Percentiles rank a stretch among this genome's conserved stretches.
These are phyloP conservation scores for Phytopythium oedochilum DNA, from an alignment of 352 stramenopile species.

Conservation along the genomic window DNA sequence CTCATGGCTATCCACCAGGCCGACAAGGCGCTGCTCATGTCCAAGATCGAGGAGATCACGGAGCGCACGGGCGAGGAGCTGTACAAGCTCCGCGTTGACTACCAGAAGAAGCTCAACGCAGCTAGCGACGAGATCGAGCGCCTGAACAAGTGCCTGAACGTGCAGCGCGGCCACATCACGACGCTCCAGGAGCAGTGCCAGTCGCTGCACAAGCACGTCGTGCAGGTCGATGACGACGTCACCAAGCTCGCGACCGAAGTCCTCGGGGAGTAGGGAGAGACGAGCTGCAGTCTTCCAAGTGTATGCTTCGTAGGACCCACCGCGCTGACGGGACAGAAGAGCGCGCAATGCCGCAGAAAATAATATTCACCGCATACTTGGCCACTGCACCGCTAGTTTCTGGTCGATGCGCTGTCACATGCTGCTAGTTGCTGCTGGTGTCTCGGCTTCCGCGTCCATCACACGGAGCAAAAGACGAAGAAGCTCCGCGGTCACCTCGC, in stretches of 20 bases:
- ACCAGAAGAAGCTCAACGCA: conserved; percentile 81
- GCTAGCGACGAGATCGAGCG: conserved; percentile 80
- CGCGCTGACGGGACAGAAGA: background rate
- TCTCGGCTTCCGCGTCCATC: conserved; percentile 25
- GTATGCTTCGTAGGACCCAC: background rate
- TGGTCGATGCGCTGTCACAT: background rate
- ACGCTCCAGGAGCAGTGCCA: conserved; percentile 81
- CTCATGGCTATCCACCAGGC: conserved; percentile 80
- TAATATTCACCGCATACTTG: conserved; percentile 1
- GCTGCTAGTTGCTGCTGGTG: background rate
- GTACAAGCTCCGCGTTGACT: conserved; percentile 70
- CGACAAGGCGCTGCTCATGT: conserved; percentile 68
- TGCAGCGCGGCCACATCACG: conserved; percentile 80
- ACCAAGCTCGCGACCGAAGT: conserved; percentile 81
- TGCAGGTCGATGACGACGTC: conserved; percentile 83
- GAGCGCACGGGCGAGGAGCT: conserved; percentile 75
- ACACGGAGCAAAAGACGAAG: conserved; percentile 43
- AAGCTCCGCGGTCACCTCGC: conserved; percentile 52
- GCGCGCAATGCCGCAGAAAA: background rate
- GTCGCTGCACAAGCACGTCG: conserved; percentile 80
- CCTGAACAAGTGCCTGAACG: conserved; percentile 81
- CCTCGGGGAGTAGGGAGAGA: conserved; percentile 45
- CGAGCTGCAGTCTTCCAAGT: background rate
- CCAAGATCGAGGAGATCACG: conserved; percentile 80
- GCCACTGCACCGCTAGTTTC: background rate